These are phyloP conservation scores for Verticillium tricorpus DNA, from an alignment of 2,329 filamentous ascomycete genomes.

Conservation along the genomic window DNA sequence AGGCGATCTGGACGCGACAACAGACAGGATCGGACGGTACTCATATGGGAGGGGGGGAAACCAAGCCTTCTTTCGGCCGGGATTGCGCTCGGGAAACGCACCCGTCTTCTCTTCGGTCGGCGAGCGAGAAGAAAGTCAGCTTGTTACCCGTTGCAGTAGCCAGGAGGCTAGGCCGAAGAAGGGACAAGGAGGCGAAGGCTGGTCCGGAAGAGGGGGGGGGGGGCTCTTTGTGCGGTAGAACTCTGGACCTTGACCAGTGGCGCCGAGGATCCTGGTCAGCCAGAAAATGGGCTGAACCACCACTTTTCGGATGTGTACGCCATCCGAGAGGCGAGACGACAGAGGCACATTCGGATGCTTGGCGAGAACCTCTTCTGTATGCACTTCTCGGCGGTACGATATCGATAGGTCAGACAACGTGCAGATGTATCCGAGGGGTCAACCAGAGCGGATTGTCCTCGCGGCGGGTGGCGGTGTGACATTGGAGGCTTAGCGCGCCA, in stretches of 20 bases:
- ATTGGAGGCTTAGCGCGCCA: no score
- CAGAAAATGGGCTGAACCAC: slow-evolving; percentile 18
- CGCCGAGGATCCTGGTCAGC: not conserved
- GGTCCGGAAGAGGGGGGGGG: not conserved
- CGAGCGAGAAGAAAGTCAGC: not conserved
- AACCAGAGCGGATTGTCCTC: no score
- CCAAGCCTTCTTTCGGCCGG: not conserved
- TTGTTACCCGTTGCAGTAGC: not conserved
- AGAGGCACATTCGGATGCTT: not conserved
- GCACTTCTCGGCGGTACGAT: not conserved
- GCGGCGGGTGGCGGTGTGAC: no score
- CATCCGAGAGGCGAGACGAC: slow-evolving; percentile 40
- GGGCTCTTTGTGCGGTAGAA: not conserved
- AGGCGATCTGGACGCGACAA: not conserved
- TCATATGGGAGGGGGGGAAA: not conserved
- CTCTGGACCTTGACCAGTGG: not conserved
- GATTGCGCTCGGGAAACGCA: not conserved
- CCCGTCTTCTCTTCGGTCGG: not conserved
- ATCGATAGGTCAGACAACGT: not conserved
- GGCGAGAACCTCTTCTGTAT: not conserved
- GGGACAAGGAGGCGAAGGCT: not conserved
- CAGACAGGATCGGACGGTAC: not conserved
- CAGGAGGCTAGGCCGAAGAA: not conserved
- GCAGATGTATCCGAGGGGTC: no score
- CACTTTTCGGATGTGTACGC: slow-evolving; percentile 52